Evolutionary conservation across 2,329 filamentous ascomycete species (phyloP).

Genomic region (Curvularia verruculosa): DNA sequence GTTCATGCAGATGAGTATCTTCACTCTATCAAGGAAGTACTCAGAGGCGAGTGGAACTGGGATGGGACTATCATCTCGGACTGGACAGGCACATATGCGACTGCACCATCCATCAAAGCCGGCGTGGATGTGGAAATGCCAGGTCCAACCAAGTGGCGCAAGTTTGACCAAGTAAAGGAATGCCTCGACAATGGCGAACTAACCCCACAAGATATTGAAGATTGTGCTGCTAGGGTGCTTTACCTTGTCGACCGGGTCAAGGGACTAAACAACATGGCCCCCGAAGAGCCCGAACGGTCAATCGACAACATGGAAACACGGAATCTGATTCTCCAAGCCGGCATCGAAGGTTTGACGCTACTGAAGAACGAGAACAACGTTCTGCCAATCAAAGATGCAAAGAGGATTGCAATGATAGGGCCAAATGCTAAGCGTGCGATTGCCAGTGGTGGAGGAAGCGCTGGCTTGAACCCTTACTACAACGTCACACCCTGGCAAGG

Average conservation of each 20-base stretch:
- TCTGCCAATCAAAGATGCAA: conserved; percentile 64
- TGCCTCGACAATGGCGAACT: conserved; percentile 46
- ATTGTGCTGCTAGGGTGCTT: conserved; percentile 61
- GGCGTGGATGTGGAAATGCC: conserved; percentile 52
- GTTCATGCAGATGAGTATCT: conserved; percentile 51
- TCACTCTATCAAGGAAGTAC: conserved; percentile 51
- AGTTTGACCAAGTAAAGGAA: conserved; percentile 43
- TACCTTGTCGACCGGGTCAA: conserved; percentile 69
- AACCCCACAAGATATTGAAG: conserved; percentile 56
- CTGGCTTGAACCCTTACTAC: conserved; percentile 72
- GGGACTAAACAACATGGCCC: conserved; percentile 61
- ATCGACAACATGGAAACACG: conserved; percentile 63
- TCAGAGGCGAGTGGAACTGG: conserved; percentile 51
- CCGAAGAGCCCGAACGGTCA: conserved; percentile 62
- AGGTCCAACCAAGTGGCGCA: conserved; percentile 49
- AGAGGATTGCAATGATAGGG: conserved; percentile 69
- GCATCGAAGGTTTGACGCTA: conserved; percentile 66
- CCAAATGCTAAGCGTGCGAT: conserved; percentile 71
- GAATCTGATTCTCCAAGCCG: conserved; percentile 65
- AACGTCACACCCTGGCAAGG: conserved; percentile 69
- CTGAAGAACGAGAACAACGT: conserved; percentile 67
- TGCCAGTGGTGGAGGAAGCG: conserved; percentile 71
- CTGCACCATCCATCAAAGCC: conserved; percentile 47
- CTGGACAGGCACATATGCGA: conserved; percentile 51
- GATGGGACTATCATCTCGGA: conserved; percentile 53